Evolutionary conservation across 345 rosid species (phyloP), one percentile per base, ranked within the genome.

Genomic region (Limnanthes douglasii): DNA sequence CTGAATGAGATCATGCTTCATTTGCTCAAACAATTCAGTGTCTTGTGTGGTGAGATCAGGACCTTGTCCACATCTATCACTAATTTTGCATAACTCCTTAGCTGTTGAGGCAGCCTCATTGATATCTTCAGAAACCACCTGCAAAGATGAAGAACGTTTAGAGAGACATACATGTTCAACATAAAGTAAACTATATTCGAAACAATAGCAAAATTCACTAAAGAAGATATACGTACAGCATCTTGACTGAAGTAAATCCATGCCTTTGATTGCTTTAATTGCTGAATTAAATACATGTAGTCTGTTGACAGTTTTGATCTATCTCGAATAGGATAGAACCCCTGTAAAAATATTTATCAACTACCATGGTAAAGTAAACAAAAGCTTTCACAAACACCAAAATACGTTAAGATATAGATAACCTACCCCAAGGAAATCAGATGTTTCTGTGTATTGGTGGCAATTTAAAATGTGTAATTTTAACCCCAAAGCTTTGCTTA

Each of bases 371-470:
- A 24, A 24, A 14, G 16, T 16, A 38, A 31, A 38, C n/a, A 37
- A 26, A 53, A 30, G 16, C 16, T 11, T 30, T 22, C 6, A 3
- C 13, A 11, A 18, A 21, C 23, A n/a, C 35, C 24, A 22, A 5
- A 48, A 49, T 18, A 30, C 53, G 30, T 31, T 32, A 41, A 9
- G 31, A 22, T 13, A 46, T 25, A 51, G 22, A 30, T 24, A 59
- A 63, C 95, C 12, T 55, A 84, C 96, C 73, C 97, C 97, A 53
- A 86, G 64, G 47, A 86, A 82, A 53, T 86, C 97, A 42, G 97
- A 86, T 45, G 95, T 78, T 56, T 86, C 97, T 6, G 97, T 65
- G 51, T 78, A 82, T 41, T 82, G 97, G 49, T 86, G 97, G 59
- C 97, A 86, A 64, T 86, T 86, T 62, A 86, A 66, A 62, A 82